Conservation (phyloP, 768 basidiomycete species). For the Lentinus tigrinus region DNA sequence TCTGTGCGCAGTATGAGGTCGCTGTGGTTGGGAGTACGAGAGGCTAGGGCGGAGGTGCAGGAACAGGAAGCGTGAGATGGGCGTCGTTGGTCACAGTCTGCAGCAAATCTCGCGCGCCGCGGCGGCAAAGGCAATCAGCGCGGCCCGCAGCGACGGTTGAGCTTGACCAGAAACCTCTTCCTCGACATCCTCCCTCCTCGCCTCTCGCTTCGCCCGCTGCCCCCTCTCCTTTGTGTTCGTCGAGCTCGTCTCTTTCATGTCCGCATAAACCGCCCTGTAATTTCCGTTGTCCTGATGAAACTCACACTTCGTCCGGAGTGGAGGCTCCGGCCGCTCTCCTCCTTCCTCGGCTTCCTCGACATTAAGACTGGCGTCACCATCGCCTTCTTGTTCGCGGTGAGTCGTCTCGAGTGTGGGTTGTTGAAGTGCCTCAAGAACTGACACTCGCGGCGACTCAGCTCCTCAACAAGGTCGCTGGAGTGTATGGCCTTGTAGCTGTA, state of each 20-base stretch:
- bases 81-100: conserved; percentile 11
- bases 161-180: not conserved
- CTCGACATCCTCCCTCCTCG: conserved; percentile 5
- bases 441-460: conserved; percentile 43
- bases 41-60: conserved; percentile 2
- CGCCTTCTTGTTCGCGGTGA: conserved; percentile 84
- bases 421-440: conserved; percentile 2
- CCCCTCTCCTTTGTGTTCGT: not conserved
- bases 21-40: not conserved
- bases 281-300: conserved; percentile 40
- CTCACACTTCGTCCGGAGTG: conserved; percentile 81
- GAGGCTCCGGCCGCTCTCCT: conserved; percentile 77
- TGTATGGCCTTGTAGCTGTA: conserved; percentile 93
- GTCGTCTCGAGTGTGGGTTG: conserved; percentile 32
- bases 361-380: conserved; percentile 92
- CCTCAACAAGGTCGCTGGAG: conserved; percentile 96
- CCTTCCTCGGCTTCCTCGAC: conserved; percentile 86
- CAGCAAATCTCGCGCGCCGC: conserved; percentile 9
- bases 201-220: not conserved
- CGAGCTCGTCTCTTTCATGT: conserved; percentile 9
- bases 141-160: not conserved
- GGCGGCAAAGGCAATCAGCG: not conserved
- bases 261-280: conserved; percentile 6
- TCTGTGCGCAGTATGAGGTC: not conserved
- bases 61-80: conserved; percentile 11